These are phyloP conservation scores for Pichia sp. DNA, from an alignment of 1,139 yeast genomes.

Conservation along the genomic window DNA sequence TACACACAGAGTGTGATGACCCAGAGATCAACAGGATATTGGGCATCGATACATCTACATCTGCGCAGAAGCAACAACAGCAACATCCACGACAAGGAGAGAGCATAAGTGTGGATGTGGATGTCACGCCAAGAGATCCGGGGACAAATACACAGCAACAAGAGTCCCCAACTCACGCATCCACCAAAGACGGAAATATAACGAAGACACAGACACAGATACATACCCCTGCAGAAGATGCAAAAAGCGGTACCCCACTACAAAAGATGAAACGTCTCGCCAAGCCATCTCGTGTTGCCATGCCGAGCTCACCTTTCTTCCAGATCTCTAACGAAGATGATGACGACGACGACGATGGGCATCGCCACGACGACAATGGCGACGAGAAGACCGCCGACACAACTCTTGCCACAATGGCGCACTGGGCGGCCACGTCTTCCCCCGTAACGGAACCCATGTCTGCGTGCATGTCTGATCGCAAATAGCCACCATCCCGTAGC, in stretches of 20 bases:
- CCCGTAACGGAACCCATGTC: conserved; percentile 21
- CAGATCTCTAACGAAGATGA: conserved; percentile 15
- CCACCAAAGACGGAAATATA: not conserved
- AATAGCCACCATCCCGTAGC: too few relatives aligned
- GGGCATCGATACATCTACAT: too few relatives aligned
- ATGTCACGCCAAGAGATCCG: conserved; percentile 25
- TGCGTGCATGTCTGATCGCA: too few relatives aligned
- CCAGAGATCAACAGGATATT: conserved; percentile 21
- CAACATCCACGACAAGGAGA: not conserved
- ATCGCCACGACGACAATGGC: too few relatives aligned
- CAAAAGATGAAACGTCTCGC: not conserved
- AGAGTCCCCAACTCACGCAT: not conserved
- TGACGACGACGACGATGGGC: conserved; percentile 1
- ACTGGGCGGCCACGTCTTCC: conserved; percentile 22
- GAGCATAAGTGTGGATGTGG: too few relatives aligned
- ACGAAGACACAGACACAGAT: not conserved
- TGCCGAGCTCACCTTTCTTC: conserved; percentile 28
- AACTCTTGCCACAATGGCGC: conserved; percentile 14
- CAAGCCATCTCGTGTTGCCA: conserved; percentile 10
- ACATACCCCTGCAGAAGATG: not conserved
- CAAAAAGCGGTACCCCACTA: too few relatives aligned
- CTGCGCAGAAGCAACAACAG: conserved; percentile 1
- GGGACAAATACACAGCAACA: conserved; percentile 18
- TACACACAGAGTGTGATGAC: conserved; percentile 15
- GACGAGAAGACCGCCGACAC: conserved; percentile 17